Base-by-base conservation (phyloP, 2,329 filamentous ascomycete genomes). In the Furcasterigmium sp. region DNA sequence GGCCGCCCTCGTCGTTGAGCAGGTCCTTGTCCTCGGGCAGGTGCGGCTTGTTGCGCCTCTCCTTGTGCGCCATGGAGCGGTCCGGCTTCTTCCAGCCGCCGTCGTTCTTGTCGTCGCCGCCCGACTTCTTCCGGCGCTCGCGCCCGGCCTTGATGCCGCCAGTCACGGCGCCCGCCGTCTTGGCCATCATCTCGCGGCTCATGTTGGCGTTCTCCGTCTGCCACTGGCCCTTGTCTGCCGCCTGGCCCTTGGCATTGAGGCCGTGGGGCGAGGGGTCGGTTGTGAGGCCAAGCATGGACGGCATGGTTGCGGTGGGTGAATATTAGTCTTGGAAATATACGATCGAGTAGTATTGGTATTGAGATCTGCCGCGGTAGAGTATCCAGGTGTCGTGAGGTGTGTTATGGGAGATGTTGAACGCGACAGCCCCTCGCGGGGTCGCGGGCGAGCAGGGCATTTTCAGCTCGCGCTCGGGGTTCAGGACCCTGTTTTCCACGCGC, bases 151-250 rank as follows among this genome's bases (percentile, higher is more conserved):
- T 15, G 4, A 34, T 34, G 30, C 14, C 30, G 10, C 30, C 30
- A 3, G 9, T 4, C 14, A 34, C 18, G 30, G 30, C 8, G 5
- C 30, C 30, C 14, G 30, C 30, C 6, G 30, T 17, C 30, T 34
- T n/a, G 7, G 58, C 62, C 54, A 65, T 63, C 51, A 62, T 58
- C 50, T 64, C 62, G 36, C 55, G 53, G 17, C 61, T 63, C 40
- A 59, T 54, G 14, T 56, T 55, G 52, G 60, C 55, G 60, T 66
- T 66, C 49, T 63, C 61, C 54, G 62, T 60, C 37, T 55, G 54
- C 54, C 65, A 65, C 44, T 61, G 65, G 58, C 50, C 46, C 18
- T 45, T 43, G 36, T 42, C 42, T 3, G 15, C 17, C n/a, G 14
- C 26, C 35, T 25, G 13, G 3, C 30, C 34, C 14, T 39, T 21